Evolutionary conservation across 352 stramenopile species (phyloP).

Genomic region (Thraustotheca clavata): DNA sequence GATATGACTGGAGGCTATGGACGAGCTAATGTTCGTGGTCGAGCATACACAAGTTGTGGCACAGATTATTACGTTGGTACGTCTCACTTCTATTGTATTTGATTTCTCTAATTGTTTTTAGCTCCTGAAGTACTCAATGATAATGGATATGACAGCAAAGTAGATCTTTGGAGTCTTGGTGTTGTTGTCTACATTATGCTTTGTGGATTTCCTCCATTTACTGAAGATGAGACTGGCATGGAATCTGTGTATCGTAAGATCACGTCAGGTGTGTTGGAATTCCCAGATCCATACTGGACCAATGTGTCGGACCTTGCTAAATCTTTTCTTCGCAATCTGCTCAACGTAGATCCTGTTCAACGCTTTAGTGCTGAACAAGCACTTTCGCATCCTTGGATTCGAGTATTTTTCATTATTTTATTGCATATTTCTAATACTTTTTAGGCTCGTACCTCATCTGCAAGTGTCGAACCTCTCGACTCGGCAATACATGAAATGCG

Average conservation of each 20-base stretch:
- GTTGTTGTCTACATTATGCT: constrained; percentile 87
- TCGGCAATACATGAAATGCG: constrained; percentile 84
- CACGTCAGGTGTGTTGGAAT: constrained; percentile 62
- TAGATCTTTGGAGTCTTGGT: constrained; percentile 78
- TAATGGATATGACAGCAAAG: constrained; percentile 81
- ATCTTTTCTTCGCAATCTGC: constrained; percentile 67
- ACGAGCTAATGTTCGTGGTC: constrained; percentile 42
- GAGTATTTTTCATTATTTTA: constrained; percentile 20
- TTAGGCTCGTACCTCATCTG: constrained; percentile 42
- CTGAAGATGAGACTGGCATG: constrained; percentile 71
- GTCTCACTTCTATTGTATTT: constrained; percentile 16
- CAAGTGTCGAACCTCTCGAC: constrained; percentile 66
- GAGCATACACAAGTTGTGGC: constrained; percentile 81
- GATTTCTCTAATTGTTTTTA: constrained; percentile 14
- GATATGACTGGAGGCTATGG: constrained; percentile 28
- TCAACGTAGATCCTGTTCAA: constrained; percentile 66
- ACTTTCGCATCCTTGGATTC: constrained; percentile 81
- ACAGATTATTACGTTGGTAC: constrained; percentile 83
- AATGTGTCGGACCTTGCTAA: constrained; percentile 80
- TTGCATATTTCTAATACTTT: background rate
- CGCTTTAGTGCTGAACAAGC: constrained; percentile 59
- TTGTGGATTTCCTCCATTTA: constrained; percentile 73
- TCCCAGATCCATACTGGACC: constrained; percentile 77
- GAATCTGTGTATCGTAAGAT: constrained; percentile 84
- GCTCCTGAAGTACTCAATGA: constrained; percentile 77